Evolutionary conservation across 2,329 filamentous ascomycete species (phyloP).

Genomic region (Sclerotinia glacialis): DNA sequence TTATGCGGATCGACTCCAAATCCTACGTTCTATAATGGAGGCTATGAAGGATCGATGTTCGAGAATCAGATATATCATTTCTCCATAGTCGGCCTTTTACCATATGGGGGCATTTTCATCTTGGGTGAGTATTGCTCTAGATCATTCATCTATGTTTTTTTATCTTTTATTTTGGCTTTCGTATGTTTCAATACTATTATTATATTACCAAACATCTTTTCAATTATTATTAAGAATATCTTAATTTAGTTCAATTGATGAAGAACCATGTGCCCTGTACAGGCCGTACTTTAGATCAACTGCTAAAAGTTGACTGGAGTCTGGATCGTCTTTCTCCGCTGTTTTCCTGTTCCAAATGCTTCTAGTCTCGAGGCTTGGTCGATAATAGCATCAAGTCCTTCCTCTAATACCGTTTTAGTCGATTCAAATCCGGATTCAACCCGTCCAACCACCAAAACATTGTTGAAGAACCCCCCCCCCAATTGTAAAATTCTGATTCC

Average conservation of each 20-base stretch:
- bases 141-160: too few species aligned
- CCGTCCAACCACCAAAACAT: conserved; percentile 4
- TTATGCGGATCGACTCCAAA: too few species aligned
- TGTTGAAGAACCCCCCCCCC: neutral
- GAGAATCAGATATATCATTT: too few species aligned
- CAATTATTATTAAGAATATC: neutral
- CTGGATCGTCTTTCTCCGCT: neutral
- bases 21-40: too few species aligned
- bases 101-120: too few species aligned
- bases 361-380: conserved; percentile 3
- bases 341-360: conserved; percentile 9
- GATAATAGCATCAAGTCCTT: conserved; percentile 8
- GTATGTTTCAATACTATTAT: too few species aligned
- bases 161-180: too few species aligned
- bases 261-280: neutral
- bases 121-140: too few species aligned
- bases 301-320: neutral
- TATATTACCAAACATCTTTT: neutral
- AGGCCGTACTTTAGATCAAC: neutral
- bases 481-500: neutral
- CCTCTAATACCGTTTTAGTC: conserved; percentile 8
- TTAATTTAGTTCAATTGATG: neutral
- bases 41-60: too few species aligned
- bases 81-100: too few species aligned
- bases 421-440: conserved; percentile 9